Conservation (phyloP, 139 green algal genomes). For the Micractinium sp. region DNA sequence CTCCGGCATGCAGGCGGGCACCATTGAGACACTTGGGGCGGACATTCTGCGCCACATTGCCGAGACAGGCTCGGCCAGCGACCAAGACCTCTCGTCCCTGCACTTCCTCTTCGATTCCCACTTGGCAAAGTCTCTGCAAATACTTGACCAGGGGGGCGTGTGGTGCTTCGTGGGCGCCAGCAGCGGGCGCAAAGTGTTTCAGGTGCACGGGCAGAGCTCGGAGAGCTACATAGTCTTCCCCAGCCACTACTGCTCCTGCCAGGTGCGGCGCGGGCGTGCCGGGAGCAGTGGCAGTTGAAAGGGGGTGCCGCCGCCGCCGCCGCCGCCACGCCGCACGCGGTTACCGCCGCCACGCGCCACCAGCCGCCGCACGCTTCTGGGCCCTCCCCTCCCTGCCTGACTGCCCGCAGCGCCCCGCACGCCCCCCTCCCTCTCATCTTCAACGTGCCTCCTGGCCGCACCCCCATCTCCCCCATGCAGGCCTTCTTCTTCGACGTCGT, state of each 20-base stretch:
- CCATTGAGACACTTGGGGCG: background rate
- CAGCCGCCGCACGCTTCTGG: background rate
- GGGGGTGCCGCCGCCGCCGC: no score
- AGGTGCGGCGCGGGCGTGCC: slow-evolving; percentile 36
- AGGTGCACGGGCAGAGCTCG: slow-evolving; percentile 63
- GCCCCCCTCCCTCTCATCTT: background rate
- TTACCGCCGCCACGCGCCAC: background rate
- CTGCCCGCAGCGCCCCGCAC: background rate
- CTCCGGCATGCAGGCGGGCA: slow-evolving; percentile 4
- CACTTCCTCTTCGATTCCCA: slow-evolving; percentile 78
- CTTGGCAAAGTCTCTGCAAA: slow-evolving; percentile 70
- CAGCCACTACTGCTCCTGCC: slow-evolving; percentile 84
- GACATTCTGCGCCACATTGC: background rate
- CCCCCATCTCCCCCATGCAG: background rate
- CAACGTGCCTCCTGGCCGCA: background rate
- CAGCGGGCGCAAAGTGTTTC: slow-evolving; percentile 66
- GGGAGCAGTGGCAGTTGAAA: background rate
- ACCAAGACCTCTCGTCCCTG: slow-evolving; percentile 57
- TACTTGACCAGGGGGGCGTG: slow-evolving; percentile 76
- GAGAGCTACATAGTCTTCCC: slow-evolving; percentile 80
- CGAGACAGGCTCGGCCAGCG: background rate
- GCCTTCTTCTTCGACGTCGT: slow-evolving; percentile 85
- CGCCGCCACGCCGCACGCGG: background rate
- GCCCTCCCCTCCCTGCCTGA: background rate
- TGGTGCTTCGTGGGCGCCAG: slow-evolving; percentile 60